These are phyloP conservation scores for Paramecium sexaurelia DNA, from an alignment of 73 alveolate genomes.

Conservation along the genomic window DNA sequence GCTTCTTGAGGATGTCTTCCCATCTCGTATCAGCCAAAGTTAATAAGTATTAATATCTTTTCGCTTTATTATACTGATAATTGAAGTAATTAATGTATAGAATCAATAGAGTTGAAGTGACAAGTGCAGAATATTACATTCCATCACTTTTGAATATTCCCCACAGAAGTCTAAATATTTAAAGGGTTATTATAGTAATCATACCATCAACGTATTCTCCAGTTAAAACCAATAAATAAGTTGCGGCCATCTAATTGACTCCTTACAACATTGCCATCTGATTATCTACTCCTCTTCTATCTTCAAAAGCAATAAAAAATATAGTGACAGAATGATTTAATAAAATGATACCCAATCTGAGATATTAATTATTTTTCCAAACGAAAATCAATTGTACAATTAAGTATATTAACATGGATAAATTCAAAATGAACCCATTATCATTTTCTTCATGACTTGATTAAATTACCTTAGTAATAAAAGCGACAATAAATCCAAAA, in stretches of 20 bases:
- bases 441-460: neutral
- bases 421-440: neutral
- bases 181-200: neutral
- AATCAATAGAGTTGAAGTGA: neutral
- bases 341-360: neutral
- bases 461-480: neutral
- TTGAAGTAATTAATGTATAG: neutral
- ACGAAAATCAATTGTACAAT: neutral
- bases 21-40: neutral
- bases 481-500: neutral
- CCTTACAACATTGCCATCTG: conserved; percentile 8
- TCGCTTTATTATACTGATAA: neutral
- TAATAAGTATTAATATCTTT: neutral
- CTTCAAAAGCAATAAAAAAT: conserved; percentile 20
- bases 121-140: neutral
- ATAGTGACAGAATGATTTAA: conserved; percentile 17
- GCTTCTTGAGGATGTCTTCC: neutral
- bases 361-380: neutral
- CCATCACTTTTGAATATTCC: neutral
- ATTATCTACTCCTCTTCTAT: neutral
- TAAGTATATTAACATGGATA: neutral
- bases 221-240: conserved; percentile 4
- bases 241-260: neutral
- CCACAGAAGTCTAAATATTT: neutral
- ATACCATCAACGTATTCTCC: conserved; percentile 33